Evolutionary conservation across 2,329 filamentous ascomycete species (phyloP).

Genomic region (Hypoxylon sp.): DNA sequence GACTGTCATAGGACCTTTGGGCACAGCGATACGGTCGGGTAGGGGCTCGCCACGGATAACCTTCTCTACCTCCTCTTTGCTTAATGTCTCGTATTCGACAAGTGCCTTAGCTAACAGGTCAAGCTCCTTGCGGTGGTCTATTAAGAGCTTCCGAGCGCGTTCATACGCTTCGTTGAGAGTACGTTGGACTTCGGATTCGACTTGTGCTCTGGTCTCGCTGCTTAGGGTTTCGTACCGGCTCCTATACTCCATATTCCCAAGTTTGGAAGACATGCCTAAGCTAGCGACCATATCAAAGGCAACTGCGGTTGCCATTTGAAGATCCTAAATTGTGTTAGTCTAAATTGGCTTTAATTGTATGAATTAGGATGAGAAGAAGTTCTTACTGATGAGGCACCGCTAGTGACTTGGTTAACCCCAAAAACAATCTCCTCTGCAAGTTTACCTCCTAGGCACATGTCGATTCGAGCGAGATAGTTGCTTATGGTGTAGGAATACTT

Average conservation of each 20-base stretch:
- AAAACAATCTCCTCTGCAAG: conserved; percentile 93
- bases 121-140: conserved; percentile 83
- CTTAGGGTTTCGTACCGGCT: conserved; percentile 86
- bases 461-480: conserved; percentile 85
- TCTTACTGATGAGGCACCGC: conserved; percentile 84
- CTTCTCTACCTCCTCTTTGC: conserved; percentile 89
- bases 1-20: conserved; percentile 75
- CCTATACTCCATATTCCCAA: conserved; percentile 91
- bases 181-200: conserved; percentile 89
- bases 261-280: conserved; percentile 88
- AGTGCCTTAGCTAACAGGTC: conserved; percentile 90
- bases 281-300: conserved; percentile 91
- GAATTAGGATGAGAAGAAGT: background rate
- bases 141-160: conserved; percentile 80
- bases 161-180: conserved; percentile 85
- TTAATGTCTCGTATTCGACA: conserved; percentile 93
- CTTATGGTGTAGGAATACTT: conserved; percentile 90
- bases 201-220: conserved; percentile 85
- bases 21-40: conserved; percentile 74
- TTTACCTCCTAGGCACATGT: conserved; percentile 87
- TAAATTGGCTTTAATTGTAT: conserved; percentile 27
- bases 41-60: conserved; percentile 90
- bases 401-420: conserved; percentile 91
- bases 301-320: conserved; percentile 83
- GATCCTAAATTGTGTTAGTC: conserved; percentile 72